A percentile compares a stretch with the other conserved stretches of the same genome.
Conservation (phyloP, 208 protist genomes). For the Trypanosomatidae sp. region DNA sequence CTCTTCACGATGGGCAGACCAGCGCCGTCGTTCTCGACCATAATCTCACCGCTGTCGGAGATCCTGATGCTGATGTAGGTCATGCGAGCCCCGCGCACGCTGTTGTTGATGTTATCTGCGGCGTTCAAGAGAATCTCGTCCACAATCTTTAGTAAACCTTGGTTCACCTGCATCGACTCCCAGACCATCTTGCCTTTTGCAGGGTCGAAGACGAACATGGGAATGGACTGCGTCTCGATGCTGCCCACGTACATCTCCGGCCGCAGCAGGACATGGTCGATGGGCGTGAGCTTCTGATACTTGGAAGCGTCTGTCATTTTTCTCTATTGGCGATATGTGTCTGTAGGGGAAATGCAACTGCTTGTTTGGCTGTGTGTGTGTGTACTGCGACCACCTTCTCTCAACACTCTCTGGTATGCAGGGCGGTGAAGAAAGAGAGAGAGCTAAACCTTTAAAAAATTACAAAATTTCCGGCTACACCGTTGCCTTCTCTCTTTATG, state of each 20-base stretch:
- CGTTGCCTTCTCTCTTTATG: no score
- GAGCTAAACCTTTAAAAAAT: no score
- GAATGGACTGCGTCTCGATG: conserved; percentile 72
- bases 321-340: not conserved
- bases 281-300: conserved; percentile 92
- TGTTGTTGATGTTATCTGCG: conserved; percentile 95
- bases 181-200: conserved; percentile 83
- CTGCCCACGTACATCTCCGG: conserved; percentile 99
- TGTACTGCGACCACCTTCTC: no score
- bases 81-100: conserved; percentile 46
- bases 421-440: no score
- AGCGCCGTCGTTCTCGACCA: conserved; percentile 95
- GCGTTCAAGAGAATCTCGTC: conserved; percentile 99
- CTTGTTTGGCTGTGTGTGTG: not conserved
- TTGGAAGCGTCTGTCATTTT: conserved; percentile 80
- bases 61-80: conserved; percentile 94
- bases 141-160: conserved; percentile 97
- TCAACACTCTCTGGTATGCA: no score
- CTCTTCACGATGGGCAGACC: conserved; percentile 94
- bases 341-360: not conserved
- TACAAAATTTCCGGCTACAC: no score
- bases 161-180: conserved; percentile 93
- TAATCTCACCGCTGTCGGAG: conserved; percentile 86
- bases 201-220: conserved; percentile 92
- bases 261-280: conserved; percentile 97